These are phyloP conservation scores for Eruca vesicaria DNA, from an alignment of 441 rosid species.

Conservation along the genomic window DNA sequence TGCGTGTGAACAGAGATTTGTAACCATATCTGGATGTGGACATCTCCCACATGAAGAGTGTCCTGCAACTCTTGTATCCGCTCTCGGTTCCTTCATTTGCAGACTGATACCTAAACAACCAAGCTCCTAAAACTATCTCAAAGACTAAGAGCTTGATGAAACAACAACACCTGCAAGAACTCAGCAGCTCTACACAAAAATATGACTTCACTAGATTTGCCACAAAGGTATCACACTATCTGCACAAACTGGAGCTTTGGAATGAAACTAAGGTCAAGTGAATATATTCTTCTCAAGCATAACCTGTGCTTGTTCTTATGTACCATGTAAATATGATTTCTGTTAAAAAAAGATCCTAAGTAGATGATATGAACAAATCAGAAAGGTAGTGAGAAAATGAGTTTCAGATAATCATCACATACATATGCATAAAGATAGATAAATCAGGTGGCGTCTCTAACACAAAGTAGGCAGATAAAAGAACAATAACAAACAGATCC, in stretches of 20 bases:
- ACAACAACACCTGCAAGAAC: not conserved
- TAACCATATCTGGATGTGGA: slow-evolving; percentile 85
- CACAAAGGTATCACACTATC: not conserved
- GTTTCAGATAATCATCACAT: slow-evolving; percentile 16
- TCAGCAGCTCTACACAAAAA: not conserved
- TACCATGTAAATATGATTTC: not conserved
- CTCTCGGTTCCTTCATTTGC: slow-evolving; percentile 70
- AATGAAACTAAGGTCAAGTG: slow-evolving; percentile 6
- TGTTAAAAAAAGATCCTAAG: too few relatives aligned
- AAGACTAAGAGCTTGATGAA: not conserved
- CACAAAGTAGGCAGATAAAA: slow-evolving; percentile 3
- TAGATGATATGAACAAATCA: slow-evolving; percentile 12
- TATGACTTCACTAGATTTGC: not conserved
- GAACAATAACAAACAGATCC: slow-evolving; percentile 26
- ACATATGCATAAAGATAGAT: slow-evolving; percentile 22
- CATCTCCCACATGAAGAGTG: slow-evolving; percentile 96
- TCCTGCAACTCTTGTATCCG: slow-evolving; percentile 77
- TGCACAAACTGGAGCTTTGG: not conserved
- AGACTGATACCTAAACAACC: slow-evolving; percentile 44
- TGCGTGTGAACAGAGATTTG: slow-evolving; percentile 61
- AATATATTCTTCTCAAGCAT: not conserved
- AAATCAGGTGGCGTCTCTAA: slow-evolving; percentile 2
- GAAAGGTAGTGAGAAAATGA: slow-evolving; percentile 18
- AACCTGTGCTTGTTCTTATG: not conserved
- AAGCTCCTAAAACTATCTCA: slow-evolving; percentile 13